A percentile compares a stretch with the other conserved stretches of the same genome.
Evolutionary conservation across 2,329 filamentous ascomycete genomes (phyloP).

Genomic region (Phialocephala sp.): DNA sequence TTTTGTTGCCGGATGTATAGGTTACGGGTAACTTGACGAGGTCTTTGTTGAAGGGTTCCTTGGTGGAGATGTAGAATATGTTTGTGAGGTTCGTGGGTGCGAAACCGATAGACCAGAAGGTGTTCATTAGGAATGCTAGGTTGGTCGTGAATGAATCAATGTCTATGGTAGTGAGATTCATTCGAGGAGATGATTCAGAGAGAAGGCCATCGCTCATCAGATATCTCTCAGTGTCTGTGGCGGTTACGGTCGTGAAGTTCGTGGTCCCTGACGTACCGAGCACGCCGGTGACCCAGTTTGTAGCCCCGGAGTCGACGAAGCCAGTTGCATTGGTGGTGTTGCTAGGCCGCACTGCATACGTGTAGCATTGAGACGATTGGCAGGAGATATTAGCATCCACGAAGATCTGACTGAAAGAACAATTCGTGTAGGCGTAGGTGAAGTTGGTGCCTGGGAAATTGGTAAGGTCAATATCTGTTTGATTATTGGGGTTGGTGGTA

Average conservation of each 20-base stretch:
- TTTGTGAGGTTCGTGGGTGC: conserved; percentile 10
- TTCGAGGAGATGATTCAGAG: not conserved
- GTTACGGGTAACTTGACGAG: not conserved
- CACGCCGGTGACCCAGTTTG: conserved; percentile 2
- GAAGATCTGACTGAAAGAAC: conserved; percentile 13
- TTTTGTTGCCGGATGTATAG: not conserved
- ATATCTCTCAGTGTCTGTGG: conserved; percentile 11
- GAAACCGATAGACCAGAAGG: conserved; percentile 21
- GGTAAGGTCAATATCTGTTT: not conserved
- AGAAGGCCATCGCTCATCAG: not conserved
- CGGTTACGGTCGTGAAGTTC: not conserved
- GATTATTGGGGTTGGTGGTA: not conserved
- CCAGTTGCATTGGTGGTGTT: not conserved
- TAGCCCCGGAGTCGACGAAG: not conserved
- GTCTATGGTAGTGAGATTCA: conserved; percentile 5
- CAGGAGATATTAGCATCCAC: conserved; percentile 16
- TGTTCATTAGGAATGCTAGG: conserved; percentile 29
- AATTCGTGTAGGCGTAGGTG: conserved; percentile 15
- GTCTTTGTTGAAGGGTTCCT: not conserved
- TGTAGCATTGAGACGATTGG: not conserved
- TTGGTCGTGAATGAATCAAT: conserved; percentile 9
- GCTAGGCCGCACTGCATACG: not conserved
- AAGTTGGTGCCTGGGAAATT: not conserved
- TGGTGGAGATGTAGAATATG: conserved; percentile 9
- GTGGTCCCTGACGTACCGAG: not conserved